phyloP scores from a whole-genome alignment of 352 stramenopile species.

The Lagenidium giganteum region DNA sequence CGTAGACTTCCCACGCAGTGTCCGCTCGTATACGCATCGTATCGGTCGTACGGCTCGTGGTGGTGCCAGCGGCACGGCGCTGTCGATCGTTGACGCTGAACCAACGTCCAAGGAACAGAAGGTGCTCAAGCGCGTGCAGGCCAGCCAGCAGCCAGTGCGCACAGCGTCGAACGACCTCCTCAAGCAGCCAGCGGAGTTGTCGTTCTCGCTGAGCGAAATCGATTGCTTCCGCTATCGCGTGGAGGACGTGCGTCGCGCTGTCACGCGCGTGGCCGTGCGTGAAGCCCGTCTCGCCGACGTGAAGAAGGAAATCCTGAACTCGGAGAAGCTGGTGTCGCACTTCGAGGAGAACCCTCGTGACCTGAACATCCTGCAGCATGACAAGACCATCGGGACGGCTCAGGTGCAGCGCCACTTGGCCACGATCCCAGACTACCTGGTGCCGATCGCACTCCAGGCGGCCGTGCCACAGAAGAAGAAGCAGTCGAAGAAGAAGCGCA shows the following conservation, averaged over 20 bases:
- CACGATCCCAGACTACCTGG: slow-evolving; percentile 96
- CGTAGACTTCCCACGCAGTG: slow-evolving; percentile 95
- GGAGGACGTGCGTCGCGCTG: slow-evolving; percentile 92
- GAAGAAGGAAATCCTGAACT: slow-evolving; percentile 98
- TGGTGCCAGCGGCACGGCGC: slow-evolving; percentile 92
- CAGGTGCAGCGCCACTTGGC: slow-evolving; percentile 93
- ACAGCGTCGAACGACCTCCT: slow-evolving; percentile 80
- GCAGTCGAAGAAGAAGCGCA: slow-evolving; percentile 77
- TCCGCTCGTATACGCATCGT: slow-evolving; percentile 96
- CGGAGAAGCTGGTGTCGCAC: slow-evolving; percentile 93
- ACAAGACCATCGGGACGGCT: slow-evolving; percentile 92
- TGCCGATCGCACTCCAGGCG: slow-evolving; percentile 93
- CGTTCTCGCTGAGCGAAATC: slow-evolving; percentile 98
- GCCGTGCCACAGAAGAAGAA: slow-evolving; percentile 71
- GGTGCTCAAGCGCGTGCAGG: slow-evolving; percentile 89
- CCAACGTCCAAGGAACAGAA: slow-evolving; percentile 76
- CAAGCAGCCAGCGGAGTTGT: slow-evolving; percentile 92
- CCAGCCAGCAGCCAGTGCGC: slow-evolving; percentile 84
- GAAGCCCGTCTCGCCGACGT: slow-evolving; percentile 95
- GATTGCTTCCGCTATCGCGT: slow-evolving; percentile 98
- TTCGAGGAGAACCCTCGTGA: slow-evolving; percentile 97
- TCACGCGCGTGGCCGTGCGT: slow-evolving; percentile 93
- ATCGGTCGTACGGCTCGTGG: slow-evolving; percentile 97
- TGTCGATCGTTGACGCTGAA: slow-evolving; percentile 92
- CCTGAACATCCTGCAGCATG: slow-evolving; percentile 94